Evolutionary conservation across 768 basidiomycete genomes (phyloP), one percentile per base, ranked within the genome.

Genomic region (Amanita brunnescens): DNA sequence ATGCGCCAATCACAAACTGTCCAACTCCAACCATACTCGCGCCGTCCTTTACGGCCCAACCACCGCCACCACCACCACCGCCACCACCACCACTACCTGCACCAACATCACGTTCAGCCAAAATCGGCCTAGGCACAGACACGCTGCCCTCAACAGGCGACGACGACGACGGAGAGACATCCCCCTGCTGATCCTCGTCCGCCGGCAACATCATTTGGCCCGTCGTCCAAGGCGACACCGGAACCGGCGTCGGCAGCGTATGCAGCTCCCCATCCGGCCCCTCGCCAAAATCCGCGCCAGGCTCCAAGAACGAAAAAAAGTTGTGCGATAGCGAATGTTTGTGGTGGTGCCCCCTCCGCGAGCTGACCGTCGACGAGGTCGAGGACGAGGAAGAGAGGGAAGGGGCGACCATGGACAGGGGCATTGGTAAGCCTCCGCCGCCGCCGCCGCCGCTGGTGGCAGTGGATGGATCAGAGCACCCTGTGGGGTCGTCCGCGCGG

Each of bases 221-320:
- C 30, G 33, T 42, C n/a, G 33, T 34, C 87, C 87, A 87, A 1
- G 83, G 80, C 5, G 85, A 86, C 29, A 79, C 58, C 0, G 83
- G 85, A 1, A 67, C 73, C 0, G 79, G 79, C 1, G 82, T 78
- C 0, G 83, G 81, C 54, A 76, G 70, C 0, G 80, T 79, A 49
- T 78, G 78, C 18, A 82, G 60, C 24, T 55, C 54, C 39, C 44
- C 55, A 13, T 32, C 14, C 9, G 40, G 20, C 0, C 24, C 16
- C 34, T 37, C 35, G 8, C 34, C 16, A 35, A 9, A 39, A 26
- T 47, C 59, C 43, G 57, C 58, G 23, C 81, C 82, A 1, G 91
- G 91, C 57, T 94, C 91, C 38, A 97, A 83, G 62, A 96, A 96
- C 0, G 91, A 92, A 68, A 95, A 95, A 67, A 96, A 94, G 60